These are phyloP conservation scores for Waltergamsia citrina DNA, from an alignment of 2,329 filamentous ascomycete species.

Conservation along the genomic window DNA sequence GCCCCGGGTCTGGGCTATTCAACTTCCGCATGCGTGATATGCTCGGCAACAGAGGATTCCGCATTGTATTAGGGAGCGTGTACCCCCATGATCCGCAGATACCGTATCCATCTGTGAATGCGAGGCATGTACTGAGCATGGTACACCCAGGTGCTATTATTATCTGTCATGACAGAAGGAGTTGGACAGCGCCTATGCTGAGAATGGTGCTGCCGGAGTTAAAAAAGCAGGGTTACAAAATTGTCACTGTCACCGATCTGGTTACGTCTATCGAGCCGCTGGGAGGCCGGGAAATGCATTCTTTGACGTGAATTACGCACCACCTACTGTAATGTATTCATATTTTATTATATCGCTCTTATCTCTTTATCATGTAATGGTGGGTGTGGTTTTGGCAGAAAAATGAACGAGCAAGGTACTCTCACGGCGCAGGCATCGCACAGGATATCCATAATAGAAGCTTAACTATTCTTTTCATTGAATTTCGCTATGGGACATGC, in stretches of 20 bases:
- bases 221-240: constrained; percentile 55
- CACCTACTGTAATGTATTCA: no score
- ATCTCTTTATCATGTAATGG: no score
- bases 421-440: no score
- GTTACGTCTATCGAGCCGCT: constrained; percentile 30
- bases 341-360: no score
- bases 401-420: no score
- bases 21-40: constrained; percentile 57
- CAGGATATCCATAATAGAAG: no score
- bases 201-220: constrained; percentile 62
- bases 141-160: constrained; percentile 67
- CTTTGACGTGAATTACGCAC: no score
- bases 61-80: constrained; percentile 70
- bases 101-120: constrained; percentile 57
- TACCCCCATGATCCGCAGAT: constrained; percentile 93
- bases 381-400: no score
- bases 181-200: constrained; percentile 80
- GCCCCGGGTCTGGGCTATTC: constrained; percentile 81
- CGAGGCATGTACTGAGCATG: constrained; percentile 73
- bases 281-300: constrained; percentile 12
- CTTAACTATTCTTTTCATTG: no score
- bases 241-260: constrained; percentile 64
- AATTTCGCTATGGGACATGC: no score
- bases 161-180: constrained; percentile 74
- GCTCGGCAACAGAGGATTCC: constrained; percentile 53